Base-by-base conservation (phyloP, 139 green algal species). In the Picochlorum costavermella region DNA sequence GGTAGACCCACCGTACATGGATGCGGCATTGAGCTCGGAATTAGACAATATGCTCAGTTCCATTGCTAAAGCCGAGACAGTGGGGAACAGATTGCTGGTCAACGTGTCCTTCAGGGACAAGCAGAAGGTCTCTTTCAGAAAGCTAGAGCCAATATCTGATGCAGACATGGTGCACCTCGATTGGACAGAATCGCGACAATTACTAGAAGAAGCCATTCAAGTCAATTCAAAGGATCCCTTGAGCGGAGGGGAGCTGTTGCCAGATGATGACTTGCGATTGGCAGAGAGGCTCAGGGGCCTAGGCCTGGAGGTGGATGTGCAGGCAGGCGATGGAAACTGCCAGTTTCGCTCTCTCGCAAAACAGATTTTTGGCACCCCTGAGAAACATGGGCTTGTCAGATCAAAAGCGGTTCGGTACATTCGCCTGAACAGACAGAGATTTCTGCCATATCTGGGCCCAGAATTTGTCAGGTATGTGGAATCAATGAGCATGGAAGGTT, bases 281-380 rank as follows among this genome's bases (percentile, higher is more conserved):
- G 30, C 63, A 0, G 23, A 76, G 63, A 71, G 83, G 12, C 56
- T 90, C 33, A 51, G 60, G 29, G 75, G 76, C 49, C 61, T 90
- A 1, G 75, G 79, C 11, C 67, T 90, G 48, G 77, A 86, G 17
- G 81, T 84, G 70, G 43, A 77, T 5, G 64, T 79, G 2, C 79
- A 84, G 68, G 60, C 46, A 5, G 76, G 75, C 2, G 84, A 87
- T 64, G 82, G 80, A 25, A 85, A 85, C 65, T 88, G 83, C 65
- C 83, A 89, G 72, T 90, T 90, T 61, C 59, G 81, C 3, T 62
- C 75, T 12, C 40, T 90, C 14, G 74, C 60, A 28, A 71, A 83
- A 55, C 69, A 70, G 20, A 69, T 90, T 25, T 90, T 78, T 58
- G 80, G 75, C 55, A 59, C 6, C 45, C 29, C 68, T 53, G 60